Evolutionary conservation across 1,284 basidiomycete genomes (phyloP).

Genomic region (Moesziomyces aphidis): DNA sequence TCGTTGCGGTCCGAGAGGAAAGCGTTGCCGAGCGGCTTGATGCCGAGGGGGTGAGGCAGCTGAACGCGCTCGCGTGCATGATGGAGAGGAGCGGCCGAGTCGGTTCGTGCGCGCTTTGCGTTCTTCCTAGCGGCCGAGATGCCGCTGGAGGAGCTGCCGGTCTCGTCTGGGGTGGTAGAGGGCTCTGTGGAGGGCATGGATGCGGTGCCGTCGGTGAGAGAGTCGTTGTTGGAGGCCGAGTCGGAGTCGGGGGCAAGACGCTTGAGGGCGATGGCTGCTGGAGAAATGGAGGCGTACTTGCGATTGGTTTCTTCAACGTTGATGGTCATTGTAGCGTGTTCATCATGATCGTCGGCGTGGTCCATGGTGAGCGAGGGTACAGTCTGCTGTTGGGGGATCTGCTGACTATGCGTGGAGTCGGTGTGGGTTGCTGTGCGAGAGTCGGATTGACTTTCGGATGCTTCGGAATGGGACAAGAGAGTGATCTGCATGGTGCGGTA

Average conservation of each 20-base stretch:
- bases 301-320: conserved; percentile 41
- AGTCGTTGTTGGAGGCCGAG: conserved; percentile 34
- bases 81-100: conserved; percentile 10
- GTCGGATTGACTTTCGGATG: background rate
- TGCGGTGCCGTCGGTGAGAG: conserved; percentile 35
- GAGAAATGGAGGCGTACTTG: conserved; percentile 27
- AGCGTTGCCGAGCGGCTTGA: conserved; percentile 62
- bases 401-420: background rate
- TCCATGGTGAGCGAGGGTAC: background rate
- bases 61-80: conserved; percentile 12
- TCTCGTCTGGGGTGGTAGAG: conserved; percentile 39
- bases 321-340: conserved; percentile 28
- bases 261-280: conserved; percentile 27
- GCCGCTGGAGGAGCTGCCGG: conserved; percentile 18
- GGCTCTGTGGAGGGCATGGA: conserved; percentile 40
- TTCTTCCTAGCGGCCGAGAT: conserved; percentile 5
- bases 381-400: background rate
- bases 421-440: background rate
- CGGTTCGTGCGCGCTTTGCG: conserved; percentile 22
- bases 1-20: conserved; percentile 49
- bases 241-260: conserved; percentile 35
- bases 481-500: conserved; percentile 10
- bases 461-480: background rate
- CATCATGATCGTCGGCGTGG: background rate
- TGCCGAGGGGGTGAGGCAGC: conserved; percentile 56